Evolutionary conservation across 257 asterid species (phyloP).

Genomic region (Solanum chiquidenum): DNA sequence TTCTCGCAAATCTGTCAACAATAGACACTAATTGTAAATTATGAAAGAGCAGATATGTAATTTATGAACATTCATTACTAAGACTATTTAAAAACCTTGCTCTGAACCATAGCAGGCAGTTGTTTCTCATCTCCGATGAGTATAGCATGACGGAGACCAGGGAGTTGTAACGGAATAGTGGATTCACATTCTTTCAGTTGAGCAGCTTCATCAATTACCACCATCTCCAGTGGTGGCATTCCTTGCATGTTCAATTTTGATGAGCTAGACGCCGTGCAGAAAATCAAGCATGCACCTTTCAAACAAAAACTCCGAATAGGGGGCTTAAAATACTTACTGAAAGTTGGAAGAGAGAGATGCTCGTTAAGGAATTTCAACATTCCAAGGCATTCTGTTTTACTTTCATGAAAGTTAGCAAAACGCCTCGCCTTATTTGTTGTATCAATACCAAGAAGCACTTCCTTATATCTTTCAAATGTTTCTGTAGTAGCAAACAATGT

Average conservation of each 20-base stretch:
- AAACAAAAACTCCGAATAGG: not conserved
- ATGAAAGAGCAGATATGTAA: not conserved
- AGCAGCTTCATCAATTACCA: constrained; percentile 59
- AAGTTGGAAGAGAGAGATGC: constrained; percentile 8
- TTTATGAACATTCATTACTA: not conserved
- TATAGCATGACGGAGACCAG: constrained; percentile 38
- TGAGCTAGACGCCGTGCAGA: constrained; percentile 45
- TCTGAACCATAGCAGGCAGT: constrained; percentile 44
- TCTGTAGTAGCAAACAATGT: not conserved
- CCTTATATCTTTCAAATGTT: not conserved
- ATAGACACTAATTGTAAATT: not conserved
- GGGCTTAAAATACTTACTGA: not conserved
- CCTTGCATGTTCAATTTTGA: constrained; percentile 6
- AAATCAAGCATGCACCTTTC: constrained; percentile 23
- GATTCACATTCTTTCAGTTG: constrained; percentile 58
- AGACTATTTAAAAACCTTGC: constrained; percentile 2
- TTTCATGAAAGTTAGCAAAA: not conserved
- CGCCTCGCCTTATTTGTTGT: not conserved
- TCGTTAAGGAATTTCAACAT: constrained; percentile 1
- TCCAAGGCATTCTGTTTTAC: constrained; percentile 8
- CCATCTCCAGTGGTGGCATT: constrained; percentile 23
- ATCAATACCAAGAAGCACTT: not conserved
- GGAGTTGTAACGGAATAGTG: constrained; percentile 36
- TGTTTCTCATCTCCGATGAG: constrained; percentile 62
- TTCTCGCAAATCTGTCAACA: constrained; percentile 25